Evolutionary conservation across 1,284 basidiomycete species (phyloP), one percentile per base, ranked within the genome.

Genomic region (Trichosporon asahii): DNA sequence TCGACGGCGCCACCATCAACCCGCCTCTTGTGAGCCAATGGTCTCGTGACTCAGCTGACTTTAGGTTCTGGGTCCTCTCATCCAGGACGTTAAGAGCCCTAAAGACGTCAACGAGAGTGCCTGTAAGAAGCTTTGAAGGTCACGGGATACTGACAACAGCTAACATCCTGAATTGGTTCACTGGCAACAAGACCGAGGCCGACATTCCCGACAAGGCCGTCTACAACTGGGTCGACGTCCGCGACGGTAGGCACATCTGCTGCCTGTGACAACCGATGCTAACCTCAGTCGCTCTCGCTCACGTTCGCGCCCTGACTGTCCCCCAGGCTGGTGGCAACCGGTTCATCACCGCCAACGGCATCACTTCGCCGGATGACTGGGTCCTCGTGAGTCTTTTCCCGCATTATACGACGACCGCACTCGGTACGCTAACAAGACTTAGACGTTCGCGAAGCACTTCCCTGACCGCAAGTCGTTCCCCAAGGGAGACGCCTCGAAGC

Each of bases 251-350:
- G 76, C 73, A 65, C 27, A 37, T 18, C n/a, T 27, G 6, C n/a
- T 27, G 6, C 37, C 37, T 6, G 14, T 18, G 14, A n/a, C 18
- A 18, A 14, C 6, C 18, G 14, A 12, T 7, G 15, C 66, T 70
- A 7, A 65, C 66, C 1, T 3, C 72, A 81, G 83, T 90, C 23
- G 89, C 88, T 0, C 80, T 85, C 6, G 88, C 87, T 0, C 89
- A 91, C 73, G 82, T 86, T 3, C 82, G 85, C 8, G 88, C 89
- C 0, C 82, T 90, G 0, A 83, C 85, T 44, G 85, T 85, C 40
- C 80, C 85, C 3, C 86, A 86, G n/a, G 90, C 90, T 0, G 87
- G 86, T 5, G 88, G 87, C 0, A 82, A 91, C 72, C 85, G 91
- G 0, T 88, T 89, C 76, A 86, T 90, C 74, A 73, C 86, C 61